Base-by-base conservation (phyloP, 2,329 filamentous ascomycete species). In the Ophiostoma triangulosporum region DNA sequence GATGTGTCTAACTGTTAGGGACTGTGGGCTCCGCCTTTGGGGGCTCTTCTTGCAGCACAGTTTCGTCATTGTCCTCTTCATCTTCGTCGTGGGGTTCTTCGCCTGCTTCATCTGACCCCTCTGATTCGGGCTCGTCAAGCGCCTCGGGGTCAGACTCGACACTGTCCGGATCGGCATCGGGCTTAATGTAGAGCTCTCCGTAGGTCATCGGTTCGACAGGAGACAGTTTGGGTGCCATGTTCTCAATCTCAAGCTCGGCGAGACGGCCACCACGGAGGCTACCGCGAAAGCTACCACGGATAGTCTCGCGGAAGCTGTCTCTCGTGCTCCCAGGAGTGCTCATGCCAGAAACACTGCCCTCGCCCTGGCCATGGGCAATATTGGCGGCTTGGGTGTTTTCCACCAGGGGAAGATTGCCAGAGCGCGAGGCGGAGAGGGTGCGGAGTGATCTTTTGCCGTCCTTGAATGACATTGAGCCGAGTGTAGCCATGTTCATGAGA, bases 181-280 rank as follows among this genome's bases (percentile, higher is more conserved):
- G 56, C 58, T 66, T 62, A 55, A 60, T 61, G 57, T 70, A 71
- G 46, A 77, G 68, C 63, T 76, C 73, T 24, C 73, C 70, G 59
- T 71, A 74, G 11, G 68, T 68, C 57, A 75, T 67, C 32, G 70
- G 69, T 51, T 68, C 68, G 57, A 69, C 64, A 4, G 70, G 66
- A 7, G 64, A 67, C 24, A 77, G 65, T 55, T 59, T 73, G 12
- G 74, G 73, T 2, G 71, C 69, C 27, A 70, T 68, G 45, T 75
- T 74, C 17, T 53, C 54, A 12, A 78, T 66, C 46, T 75, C 71
- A 20, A 78, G 66, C 76, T 80, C 75, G 63, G 75, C 80, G 63
- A 17, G 33, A 2, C 31, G 35, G 26, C 15, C 40, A 20, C 53
- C 65, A 60, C 26, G 61, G 56, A 43, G 32, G 22, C 40, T 69